These are phyloP conservation scores for Cunninghamia lanceolata DNA, from an alignment of 75 land plant species.

Conservation along the genomic window DNA sequence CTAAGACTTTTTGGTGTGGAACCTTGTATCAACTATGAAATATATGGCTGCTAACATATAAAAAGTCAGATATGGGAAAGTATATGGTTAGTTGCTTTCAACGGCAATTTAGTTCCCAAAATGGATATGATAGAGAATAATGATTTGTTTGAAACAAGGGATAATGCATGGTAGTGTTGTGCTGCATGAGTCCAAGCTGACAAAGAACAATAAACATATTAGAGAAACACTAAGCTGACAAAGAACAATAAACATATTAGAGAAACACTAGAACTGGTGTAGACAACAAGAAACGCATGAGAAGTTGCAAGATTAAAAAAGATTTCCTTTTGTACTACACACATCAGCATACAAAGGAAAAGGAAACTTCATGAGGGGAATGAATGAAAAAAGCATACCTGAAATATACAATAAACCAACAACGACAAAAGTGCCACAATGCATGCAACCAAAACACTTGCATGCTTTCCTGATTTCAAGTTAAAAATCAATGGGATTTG, in stretches of 20 bases:
- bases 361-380: not conserved
- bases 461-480: conserved; percentile 4
- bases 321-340: not conserved
- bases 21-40: not conserved
- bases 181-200: not conserved
- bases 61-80: not conserved
- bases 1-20: not conserved
- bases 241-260: not conserved
- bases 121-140: not conserved
- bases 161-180: not conserved
- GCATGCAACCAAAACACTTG: conserved; percentile 19
- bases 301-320: not conserved
- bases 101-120: not conserved
- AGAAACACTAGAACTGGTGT: not conserved
- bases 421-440: conserved; percentile 19
- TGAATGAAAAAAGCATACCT: conserved; percentile 14
- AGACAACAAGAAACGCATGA: not conserved
- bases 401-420: conserved; percentile 28
- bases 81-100: not conserved
- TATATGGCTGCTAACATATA: not conserved
- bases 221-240: not conserved
- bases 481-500: conserved; percentile 29
- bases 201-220: not conserved
- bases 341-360: not conserved
- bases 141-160: not conserved